Conservation (phyloP, 805 yeast genomes). For the Metschnikowia anglica region DNA sequence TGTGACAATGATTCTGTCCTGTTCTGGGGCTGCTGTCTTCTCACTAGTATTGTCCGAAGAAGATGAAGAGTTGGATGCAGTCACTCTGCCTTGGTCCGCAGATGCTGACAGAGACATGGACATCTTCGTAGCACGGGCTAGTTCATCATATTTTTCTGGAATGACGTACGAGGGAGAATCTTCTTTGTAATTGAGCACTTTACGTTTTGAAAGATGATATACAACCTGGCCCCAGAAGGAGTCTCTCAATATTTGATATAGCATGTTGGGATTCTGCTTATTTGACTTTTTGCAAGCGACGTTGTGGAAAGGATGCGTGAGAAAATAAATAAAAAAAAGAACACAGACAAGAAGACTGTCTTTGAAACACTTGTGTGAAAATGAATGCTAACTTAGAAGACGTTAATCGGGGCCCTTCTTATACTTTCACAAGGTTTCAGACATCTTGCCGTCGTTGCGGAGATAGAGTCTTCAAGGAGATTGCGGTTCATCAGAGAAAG, state of each 20-base stretch:
- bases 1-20: constrained; percentile 12
- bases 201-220: constrained; percentile 29
- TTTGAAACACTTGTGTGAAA: no score
- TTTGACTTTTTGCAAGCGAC: no score
- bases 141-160: constrained; percentile 31
- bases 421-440: no score
- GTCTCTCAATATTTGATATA: constrained; percentile 26
- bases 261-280: constrained; percentile 3
- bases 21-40: neutral
- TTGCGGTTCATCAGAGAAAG: no score
- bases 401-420: no score
- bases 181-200: constrained; percentile 25
- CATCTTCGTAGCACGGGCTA: neutral
- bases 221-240: constrained; percentile 29
- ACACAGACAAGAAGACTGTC: no score
- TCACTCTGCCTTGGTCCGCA: neutral
- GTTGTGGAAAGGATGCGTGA: no score
- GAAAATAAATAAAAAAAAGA: no score
- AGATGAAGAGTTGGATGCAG: neutral
- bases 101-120: neutral
- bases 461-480: no score
- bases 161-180: constrained; percentile 30
- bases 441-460: no score
- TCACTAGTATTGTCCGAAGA: neutral
- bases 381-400: no score